Conservation (phyloP, 495 filamentous ascomycete genomes). For the Penicillium maclennaniae region DNA sequence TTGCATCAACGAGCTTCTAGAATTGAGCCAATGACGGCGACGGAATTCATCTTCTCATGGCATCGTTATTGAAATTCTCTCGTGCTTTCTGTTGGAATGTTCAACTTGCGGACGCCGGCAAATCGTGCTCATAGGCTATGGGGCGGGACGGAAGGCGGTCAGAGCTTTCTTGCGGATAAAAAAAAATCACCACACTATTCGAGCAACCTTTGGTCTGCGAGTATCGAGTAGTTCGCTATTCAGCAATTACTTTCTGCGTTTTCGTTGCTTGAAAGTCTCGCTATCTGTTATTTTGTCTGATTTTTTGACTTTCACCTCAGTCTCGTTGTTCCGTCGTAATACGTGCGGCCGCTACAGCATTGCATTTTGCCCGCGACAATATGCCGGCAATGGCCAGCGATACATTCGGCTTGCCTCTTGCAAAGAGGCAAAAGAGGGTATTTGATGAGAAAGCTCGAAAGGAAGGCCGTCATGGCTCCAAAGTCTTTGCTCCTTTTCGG, state of each 20-base stretch:
- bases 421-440: slow-evolving; percentile 64
- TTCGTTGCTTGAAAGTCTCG: not conserved
- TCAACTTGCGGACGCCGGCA: no score
- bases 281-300: not conserved
- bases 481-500: slow-evolving; percentile 87
- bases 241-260: not conserved
- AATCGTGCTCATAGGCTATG: not conserved
- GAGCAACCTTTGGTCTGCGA: not conserved
- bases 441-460: slow-evolving; percentile 25
- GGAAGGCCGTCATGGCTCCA: slow-evolving; percentile 45
- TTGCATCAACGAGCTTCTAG: not conserved
- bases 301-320: not conserved
- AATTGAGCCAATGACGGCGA: not conserved
- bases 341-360: not conserved
- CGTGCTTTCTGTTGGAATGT: no score
- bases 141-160: not conserved
- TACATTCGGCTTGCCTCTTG: slow-evolving; percentile 51
- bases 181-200: not conserved
- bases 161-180: not conserved
- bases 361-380: slow-evolving; percentile 5
- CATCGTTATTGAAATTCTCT: not conserved
- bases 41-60: not conserved
- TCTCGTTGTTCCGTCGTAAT: not conserved
- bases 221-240: not conserved
- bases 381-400: slow-evolving; percentile 44